These are phyloP conservation scores for Raffaelea albimanens DNA, from an alignment of 2,329 filamentous ascomycete genomes.

Conservation along the genomic window DNA sequence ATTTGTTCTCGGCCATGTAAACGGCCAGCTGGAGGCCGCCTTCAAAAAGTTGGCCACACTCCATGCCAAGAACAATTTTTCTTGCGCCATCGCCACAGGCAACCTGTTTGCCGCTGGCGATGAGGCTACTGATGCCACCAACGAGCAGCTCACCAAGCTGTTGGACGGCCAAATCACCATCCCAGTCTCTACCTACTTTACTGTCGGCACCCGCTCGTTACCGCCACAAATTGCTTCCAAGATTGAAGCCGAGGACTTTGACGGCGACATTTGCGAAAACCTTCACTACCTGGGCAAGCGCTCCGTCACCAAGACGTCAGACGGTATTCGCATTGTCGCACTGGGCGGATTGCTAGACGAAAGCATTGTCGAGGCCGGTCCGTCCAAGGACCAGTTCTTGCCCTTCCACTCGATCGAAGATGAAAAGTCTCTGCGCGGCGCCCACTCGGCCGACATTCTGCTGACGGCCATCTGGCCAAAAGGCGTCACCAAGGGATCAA, in stretches of 20 bases:
- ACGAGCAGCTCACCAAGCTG: conserved; percentile 51
- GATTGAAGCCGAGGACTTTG: conserved; percentile 39
- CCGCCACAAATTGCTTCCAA: conserved; percentile 61
- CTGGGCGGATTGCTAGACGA: conserved; percentile 67
- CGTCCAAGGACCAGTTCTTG: conserved; percentile 63
- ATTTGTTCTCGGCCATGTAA: conserved; percentile 73
- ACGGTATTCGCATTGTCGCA: conserved; percentile 79
- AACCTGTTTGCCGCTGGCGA: conserved; percentile 64
- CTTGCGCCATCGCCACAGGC: conserved; percentile 74
- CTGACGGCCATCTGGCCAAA: conserved; percentile 82
- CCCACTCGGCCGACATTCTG: conserved; percentile 74
- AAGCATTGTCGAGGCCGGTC: conserved; percentile 25
- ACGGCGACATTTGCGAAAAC: conserved; percentile 62
- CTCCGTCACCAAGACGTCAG: conserved; percentile 78
- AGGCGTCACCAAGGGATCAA: conserved; percentile 60
- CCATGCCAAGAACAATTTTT: conserved; percentile 80
- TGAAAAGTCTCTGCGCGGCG: conserved; percentile 64
- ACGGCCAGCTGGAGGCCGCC: conserved; percentile 65
- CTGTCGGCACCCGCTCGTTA: conserved; percentile 63
- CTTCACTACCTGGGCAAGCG: conserved; percentile 83
- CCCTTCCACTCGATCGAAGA: conserved; percentile 72
- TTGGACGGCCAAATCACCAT: conserved; percentile 64
- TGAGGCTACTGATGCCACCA: conserved; percentile 31
- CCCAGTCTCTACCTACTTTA: conserved; percentile 84
- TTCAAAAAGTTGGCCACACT: conserved; percentile 74